Conservation (phyloP, 768 basidiomycete genomes). For the Podaxis sp. region DNA sequence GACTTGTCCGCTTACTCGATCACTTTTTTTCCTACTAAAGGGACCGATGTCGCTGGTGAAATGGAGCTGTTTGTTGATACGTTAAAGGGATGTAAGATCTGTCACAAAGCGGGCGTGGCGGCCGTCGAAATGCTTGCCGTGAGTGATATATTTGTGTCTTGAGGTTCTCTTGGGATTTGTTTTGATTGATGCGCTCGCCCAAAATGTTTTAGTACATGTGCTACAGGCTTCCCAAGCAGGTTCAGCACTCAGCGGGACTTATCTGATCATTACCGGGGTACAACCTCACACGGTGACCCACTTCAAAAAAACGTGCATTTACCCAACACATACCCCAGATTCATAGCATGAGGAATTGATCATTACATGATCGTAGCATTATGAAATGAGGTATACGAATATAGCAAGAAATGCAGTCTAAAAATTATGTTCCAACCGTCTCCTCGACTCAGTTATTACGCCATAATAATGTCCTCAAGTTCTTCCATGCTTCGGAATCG, state of each 20-base stretch:
- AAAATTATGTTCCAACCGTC: not conserved
- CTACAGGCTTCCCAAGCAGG: slow-evolving; percentile 47
- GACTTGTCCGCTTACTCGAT: slow-evolving; percentile 10
- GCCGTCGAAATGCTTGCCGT: slow-evolving; percentile 73
- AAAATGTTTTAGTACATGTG: slow-evolving; percentile 59
- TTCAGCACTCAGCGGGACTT: slow-evolving; percentile 44
- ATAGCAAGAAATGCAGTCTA: not conserved
- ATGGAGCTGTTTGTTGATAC: slow-evolving; percentile 54
- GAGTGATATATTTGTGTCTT: slow-evolving; percentile 22
- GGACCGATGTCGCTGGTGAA: slow-evolving; percentile 66
- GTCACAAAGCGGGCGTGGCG: slow-evolving; percentile 59
- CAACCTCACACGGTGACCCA: slow-evolving; percentile 13
- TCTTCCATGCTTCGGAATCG: slow-evolving; percentile 86
- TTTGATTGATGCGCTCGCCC: slow-evolving; percentile 16
- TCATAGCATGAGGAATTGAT: not conserved
- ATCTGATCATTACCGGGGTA: slow-evolving; percentile 19
- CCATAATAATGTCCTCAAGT: slow-evolving; percentile 85
- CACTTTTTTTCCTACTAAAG: slow-evolving; percentile 31
- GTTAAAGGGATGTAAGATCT: slow-evolving; percentile 49
- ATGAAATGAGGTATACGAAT: slow-evolving; percentile 18
- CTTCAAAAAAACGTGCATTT: not conserved
- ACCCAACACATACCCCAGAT: slow-evolving; percentile 9
- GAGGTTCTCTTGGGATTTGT: slow-evolving; percentile 3
- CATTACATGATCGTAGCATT: slow-evolving; percentile 8
- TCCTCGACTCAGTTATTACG: slow-evolving; percentile 65